Evolutionary conservation across 75 land plant species (phyloP).

Genomic region (Pinus taeda): DNA sequence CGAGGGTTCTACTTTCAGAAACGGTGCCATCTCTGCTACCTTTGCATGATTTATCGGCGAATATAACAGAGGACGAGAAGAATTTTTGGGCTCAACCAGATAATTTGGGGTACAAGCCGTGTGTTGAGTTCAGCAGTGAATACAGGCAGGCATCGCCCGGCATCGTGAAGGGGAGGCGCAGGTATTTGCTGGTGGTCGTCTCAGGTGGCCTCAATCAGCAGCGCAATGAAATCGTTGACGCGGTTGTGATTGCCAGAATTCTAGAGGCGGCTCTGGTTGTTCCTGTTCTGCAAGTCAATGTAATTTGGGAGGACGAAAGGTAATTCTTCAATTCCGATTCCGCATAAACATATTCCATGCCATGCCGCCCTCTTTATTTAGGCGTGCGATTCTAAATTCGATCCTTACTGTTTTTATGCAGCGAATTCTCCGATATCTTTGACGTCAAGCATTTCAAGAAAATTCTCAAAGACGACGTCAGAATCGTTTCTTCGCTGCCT

Average conservation of each 20-base stretch:
- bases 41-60: background rate
- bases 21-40: background rate
- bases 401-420: slow-evolving; percentile 15
- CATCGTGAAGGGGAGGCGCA: background rate
- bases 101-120: slow-evolving; percentile 9
- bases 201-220: slow-evolving; percentile 20
- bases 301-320: slow-evolving; percentile 70
- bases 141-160: slow-evolving; percentile 27
- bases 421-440: slow-evolving; percentile 69
- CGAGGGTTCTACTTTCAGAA: background rate
- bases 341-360: no score
- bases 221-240: slow-evolving; percentile 75
- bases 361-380: no score
- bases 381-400: no score
- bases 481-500: slow-evolving; percentile 66
- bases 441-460: slow-evolving; percentile 58
- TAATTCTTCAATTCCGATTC: no score
- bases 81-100: slow-evolving; percentile 86
- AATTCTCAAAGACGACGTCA: slow-evolving; percentile 35
- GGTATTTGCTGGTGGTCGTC: no score
- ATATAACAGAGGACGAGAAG: slow-evolving; percentile 32
- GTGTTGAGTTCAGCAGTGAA: slow-evolving; percentile 46
- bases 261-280: slow-evolving; percentile 84
- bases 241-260: slow-evolving; percentile 79
- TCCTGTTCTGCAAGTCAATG: slow-evolving; percentile 20